These are phyloP conservation scores for Olyra latifolia DNA, from an alignment of 176 grass and related monocot species.

Conservation along the genomic window DNA sequence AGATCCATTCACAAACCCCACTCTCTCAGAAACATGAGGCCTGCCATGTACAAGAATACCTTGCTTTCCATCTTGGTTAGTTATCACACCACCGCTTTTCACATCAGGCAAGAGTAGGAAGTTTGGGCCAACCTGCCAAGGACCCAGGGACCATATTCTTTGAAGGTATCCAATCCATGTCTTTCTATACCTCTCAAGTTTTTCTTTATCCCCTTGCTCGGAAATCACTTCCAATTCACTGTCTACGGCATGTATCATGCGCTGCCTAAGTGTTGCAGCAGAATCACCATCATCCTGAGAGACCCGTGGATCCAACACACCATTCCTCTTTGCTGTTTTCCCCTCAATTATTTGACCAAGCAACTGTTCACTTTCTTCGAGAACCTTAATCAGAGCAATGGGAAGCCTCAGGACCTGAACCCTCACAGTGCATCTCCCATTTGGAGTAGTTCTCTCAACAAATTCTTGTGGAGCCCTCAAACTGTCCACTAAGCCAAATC, in stretches of 20 bases:
- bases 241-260: conserved; percentile 68
- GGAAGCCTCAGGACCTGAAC: conserved; percentile 86
- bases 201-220: conserved; percentile 58
- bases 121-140: conserved; percentile 77
- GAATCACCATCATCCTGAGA: conserved; percentile 56
- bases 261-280: conserved; percentile 49
- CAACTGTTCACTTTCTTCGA: conserved; percentile 79
- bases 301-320: conserved; percentile 31
- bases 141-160: conserved; percentile 74
- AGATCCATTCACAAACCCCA: conserved; percentile 48
- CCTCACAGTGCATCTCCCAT: conserved; percentile 70
- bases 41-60: conserved; percentile 52
- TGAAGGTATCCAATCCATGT: conserved; percentile 55
- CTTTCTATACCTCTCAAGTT: conserved; percentile 52
- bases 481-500: conserved; percentile 38
- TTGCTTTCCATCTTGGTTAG: conserved; percentile 30
- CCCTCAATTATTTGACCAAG: conserved; percentile 70
- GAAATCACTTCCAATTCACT: conserved; percentile 64
- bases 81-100: conserved; percentile 23
- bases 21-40: conserved; percentile 69
- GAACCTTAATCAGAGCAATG: conserved; percentile 59
- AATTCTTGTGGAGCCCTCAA: conserved; percentile 41
- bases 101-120: conserved; percentile 56
- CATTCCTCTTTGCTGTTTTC: conserved; percentile 50
- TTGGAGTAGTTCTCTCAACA: conserved; percentile 74